Evolutionary conservation across 1,284 basidiomycete genomes (phyloP).

Genomic region (Lentinus polychrous): DNA sequence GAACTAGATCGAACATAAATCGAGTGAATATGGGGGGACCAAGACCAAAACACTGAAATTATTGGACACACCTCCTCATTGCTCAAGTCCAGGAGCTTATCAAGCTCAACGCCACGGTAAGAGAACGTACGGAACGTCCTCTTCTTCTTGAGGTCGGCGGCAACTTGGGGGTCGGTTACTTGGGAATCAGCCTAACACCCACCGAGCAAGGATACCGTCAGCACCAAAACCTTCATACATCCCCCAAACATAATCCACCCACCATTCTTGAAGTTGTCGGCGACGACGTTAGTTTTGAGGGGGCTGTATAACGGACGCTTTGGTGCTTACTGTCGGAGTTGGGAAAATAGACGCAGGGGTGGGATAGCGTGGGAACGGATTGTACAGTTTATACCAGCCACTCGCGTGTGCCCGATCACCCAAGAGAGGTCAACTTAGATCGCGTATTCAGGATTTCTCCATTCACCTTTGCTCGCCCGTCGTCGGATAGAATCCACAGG

Average conservation of each 20-base stretch:
- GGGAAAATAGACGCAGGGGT: constrained; percentile 22
- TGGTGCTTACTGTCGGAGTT: constrained; percentile 31
- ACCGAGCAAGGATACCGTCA: constrained; percentile 15
- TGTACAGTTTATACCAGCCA: constrained; percentile 46
- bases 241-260: constrained; percentile 18
- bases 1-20: constrained; percentile 39
- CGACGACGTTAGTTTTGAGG: constrained; percentile 23
- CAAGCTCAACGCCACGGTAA: constrained; percentile 96
- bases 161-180: constrained; percentile 82
- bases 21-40: not conserved
- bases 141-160: constrained; percentile 95
- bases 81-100: constrained; percentile 93
- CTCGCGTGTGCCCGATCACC: constrained; percentile 6
- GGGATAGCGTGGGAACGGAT: constrained; percentile 37
- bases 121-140: constrained; percentile 98
- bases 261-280: constrained; percentile 53
- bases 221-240: constrained; percentile 12
- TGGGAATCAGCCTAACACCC: constrained; percentile 60
- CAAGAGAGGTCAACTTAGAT: not conserved
- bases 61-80: constrained; percentile 82
- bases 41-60: constrained; percentile 1
- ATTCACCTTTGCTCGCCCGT: constrained; percentile 12
- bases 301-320: constrained; percentile 9
- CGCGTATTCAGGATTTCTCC: not conserved
- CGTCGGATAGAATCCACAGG: constrained; percentile 83